Percentiles rank a stretch among this genome's conserved stretches.
These are phyloP conservation scores for Hammondia hammondi DNA, from an alignment of 169 alveolate genomes.

Conservation along the genomic window DNA sequence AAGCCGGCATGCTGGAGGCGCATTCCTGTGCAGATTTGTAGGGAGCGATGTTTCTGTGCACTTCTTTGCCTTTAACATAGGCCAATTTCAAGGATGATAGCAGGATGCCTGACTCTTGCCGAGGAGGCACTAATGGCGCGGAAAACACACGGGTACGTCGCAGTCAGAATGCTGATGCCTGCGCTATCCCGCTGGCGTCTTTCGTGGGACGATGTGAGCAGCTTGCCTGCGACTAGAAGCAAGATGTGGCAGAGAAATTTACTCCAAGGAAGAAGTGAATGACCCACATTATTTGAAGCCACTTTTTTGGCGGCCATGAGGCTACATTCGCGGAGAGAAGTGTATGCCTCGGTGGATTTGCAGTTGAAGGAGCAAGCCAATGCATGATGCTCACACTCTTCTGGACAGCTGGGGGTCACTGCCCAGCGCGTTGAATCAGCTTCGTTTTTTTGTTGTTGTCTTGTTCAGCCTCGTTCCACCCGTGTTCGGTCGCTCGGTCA, in stretches of 20 bases:
- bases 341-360: too few relatives aligned
- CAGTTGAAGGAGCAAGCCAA: too few relatives aligned
- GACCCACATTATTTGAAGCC: too few relatives aligned
- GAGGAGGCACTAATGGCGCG: background rate
- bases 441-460: too few relatives aligned
- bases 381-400: too few relatives aligned
- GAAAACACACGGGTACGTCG: background rate
- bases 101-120: background rate
- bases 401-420: too few relatives aligned
- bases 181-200: background rate
- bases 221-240: too few relatives aligned
- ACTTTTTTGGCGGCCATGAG: too few relatives aligned
- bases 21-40: background rate
- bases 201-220: background rate
- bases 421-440: too few relatives aligned
- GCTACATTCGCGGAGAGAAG: too few relatives aligned
- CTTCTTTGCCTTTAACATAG: background rate
- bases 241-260: too few relatives aligned
- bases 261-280: too few relatives aligned
- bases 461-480: slow-evolving; percentile 13
- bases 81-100: background rate
- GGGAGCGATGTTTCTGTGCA: background rate
- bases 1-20: background rate
- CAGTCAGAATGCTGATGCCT: background rate
- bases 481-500: background rate